Conservation (phyloP, 768 basidiomycete genomes). For the Mycena epipterygia region DNA sequence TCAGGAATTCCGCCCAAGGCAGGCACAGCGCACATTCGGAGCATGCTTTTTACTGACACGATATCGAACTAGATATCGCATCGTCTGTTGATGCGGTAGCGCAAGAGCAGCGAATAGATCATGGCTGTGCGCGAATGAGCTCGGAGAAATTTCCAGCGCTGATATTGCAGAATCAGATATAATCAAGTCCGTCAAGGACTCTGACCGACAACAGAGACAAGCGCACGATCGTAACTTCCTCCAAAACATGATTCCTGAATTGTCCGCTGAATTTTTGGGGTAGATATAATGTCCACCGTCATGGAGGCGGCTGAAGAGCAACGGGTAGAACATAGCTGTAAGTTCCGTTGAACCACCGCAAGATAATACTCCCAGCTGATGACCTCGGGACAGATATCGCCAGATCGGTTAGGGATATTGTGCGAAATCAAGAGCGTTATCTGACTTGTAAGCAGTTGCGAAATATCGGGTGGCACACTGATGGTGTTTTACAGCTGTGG, state of each 20-base stretch:
- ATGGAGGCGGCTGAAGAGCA: too few relatives aligned
- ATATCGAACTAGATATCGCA: neutral
- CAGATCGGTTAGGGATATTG: neutral
- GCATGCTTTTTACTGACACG: neutral
- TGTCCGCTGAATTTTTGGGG: too few relatives aligned
- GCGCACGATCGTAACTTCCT: too few relatives aligned
- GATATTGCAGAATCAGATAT: too few relatives aligned
- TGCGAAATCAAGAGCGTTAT: neutral
- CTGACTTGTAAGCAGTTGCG: neutral
- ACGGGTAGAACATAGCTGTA: too few relatives aligned
- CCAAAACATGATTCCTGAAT: too few relatives aligned
- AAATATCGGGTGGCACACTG: neutral
- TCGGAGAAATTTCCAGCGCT: too few relatives aligned
- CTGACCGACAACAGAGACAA: too few relatives aligned
- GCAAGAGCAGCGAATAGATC: neutral
- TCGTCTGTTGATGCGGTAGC: neutral
- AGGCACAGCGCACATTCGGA: neutral
- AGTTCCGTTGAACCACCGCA: too few relatives aligned
- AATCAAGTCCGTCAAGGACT: too few relatives aligned
- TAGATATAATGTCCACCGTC: too few relatives aligned
- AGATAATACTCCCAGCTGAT: neutral
- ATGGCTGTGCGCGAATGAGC: neutral
- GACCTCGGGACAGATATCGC: neutral
- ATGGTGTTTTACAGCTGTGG: neutral
- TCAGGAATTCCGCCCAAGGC: neutral